These are phyloP conservation scores for Lactifluus piperatus DNA, from an alignment of 768 basidiomycete genomes.

Conservation along the genomic window DNA sequence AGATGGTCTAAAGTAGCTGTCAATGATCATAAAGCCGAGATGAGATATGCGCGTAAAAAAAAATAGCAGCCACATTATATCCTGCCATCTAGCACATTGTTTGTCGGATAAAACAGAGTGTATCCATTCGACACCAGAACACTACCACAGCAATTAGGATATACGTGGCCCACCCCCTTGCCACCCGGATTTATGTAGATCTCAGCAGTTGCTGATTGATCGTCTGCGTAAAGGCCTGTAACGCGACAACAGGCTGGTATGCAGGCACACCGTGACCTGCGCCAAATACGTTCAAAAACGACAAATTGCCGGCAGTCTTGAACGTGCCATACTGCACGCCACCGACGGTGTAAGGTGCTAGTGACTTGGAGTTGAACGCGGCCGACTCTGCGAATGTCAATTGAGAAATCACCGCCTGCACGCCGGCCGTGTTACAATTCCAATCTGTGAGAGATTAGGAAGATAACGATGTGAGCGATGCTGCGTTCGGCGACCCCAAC, in stretches of 20 bases:
- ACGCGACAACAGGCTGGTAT: slow-evolving; percentile 6
- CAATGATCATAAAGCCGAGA: no score
- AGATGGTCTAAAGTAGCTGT: background rate
- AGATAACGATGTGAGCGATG: slow-evolving; percentile 33
- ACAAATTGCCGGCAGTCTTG: slow-evolving; percentile 41
- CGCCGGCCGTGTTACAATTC: slow-evolving; percentile 37
- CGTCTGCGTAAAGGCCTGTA: slow-evolving; percentile 17
- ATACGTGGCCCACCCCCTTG: background rate
- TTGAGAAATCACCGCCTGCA: slow-evolving; percentile 40
- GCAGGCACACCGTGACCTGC: slow-evolving; percentile 28
- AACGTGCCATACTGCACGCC: slow-evolving; percentile 37
- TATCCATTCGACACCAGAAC: no score
- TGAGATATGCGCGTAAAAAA: no score
- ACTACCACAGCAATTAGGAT: background rate
- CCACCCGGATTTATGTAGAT: slow-evolving; percentile 2
- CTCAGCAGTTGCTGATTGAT: slow-evolving; percentile 5
- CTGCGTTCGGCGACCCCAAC: slow-evolving; percentile 10
- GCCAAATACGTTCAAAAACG: slow-evolving; percentile 38
- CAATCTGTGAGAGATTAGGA: slow-evolving; percentile 34
- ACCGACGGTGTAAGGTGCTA: slow-evolving; percentile 35
- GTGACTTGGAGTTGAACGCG: slow-evolving; percentile 32
- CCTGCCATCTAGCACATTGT: no score
- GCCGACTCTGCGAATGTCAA: slow-evolving; percentile 29
- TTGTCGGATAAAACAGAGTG: background rate
- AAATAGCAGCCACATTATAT: no score